A percentile compares a stretch with the other conserved stretches of the same genome.
These are phyloP conservation scores for Dujonia santamariae DNA, from an alignment of 1,139 yeast species.

Conservation along the genomic window DNA sequence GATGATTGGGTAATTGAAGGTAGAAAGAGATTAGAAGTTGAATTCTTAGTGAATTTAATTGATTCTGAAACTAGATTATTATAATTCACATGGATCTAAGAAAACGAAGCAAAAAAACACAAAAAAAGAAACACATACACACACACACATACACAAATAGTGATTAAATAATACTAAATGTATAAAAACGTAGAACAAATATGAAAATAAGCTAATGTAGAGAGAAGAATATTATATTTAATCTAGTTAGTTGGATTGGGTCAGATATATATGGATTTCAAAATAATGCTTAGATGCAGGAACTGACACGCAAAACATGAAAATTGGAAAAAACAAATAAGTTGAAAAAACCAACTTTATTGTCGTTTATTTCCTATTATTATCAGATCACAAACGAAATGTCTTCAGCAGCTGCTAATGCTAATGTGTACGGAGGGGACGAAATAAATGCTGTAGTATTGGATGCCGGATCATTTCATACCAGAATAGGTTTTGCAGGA, in stretches of 20 bases:
- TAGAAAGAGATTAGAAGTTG: slow-evolving; percentile 84
- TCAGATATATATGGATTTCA: too few species aligned
- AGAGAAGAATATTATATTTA: too few species aligned
- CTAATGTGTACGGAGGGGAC: slow-evolving; percentile 51
- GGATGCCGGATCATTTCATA: slow-evolving; percentile 84
- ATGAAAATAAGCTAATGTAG: too few species aligned
- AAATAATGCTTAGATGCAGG: too few species aligned
- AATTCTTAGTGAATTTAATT: slow-evolving; percentile 67
- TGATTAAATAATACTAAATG: too few species aligned
- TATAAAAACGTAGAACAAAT: too few species aligned
- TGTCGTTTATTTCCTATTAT: too few species aligned
- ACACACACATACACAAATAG: too few species aligned
- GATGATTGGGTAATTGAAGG: slow-evolving; percentile 90
- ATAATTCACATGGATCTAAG: slow-evolving; percentile 12
- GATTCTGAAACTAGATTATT: slow-evolving; percentile 54
- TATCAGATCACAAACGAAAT: not conserved
- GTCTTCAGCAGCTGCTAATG: slow-evolving; percentile 6
- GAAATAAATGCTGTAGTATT: slow-evolving; percentile 89
- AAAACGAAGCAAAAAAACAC: not conserved
- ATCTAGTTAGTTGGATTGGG: too few species aligned
- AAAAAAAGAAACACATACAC: not conserved
- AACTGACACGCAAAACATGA: too few species aligned
- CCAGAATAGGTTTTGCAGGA: slow-evolving; percentile 91
- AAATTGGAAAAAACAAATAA: not conserved
- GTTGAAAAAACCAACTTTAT: too few species aligned